A percentile compares a stretch with the other conserved stretches of the same genome.
phyloP scores from a whole-genome alignment of 345 rosid species.

The Gynandropsis gynandra region DNA sequence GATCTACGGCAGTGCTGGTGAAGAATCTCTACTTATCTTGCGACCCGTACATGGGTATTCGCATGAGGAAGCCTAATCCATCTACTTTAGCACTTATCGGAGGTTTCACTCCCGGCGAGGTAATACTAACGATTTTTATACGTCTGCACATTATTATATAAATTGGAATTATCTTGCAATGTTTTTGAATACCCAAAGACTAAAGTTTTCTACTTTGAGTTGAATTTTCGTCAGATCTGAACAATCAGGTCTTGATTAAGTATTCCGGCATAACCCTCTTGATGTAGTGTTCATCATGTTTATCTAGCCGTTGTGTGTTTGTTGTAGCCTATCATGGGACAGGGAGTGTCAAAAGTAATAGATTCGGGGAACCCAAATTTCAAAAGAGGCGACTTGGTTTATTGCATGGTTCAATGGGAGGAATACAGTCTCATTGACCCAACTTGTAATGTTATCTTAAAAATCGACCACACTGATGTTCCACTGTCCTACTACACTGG shows the following conservation, averaged over 20 bases:
- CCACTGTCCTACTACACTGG: slow-evolving; percentile 56
- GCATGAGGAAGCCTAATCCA: slow-evolving; percentile 25
- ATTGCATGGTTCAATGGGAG: slow-evolving; percentile 54
- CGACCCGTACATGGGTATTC: slow-evolving; percentile 41
- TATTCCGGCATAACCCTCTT: too few species aligned
- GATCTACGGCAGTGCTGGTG: slow-evolving; percentile 23
- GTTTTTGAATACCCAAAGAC: too few species aligned
- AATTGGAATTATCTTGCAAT: too few species aligned
- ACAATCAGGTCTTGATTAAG: too few species aligned
- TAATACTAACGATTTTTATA: slow-evolving; percentile 1
- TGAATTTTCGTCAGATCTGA: too few species aligned
- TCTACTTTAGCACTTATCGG: slow-evolving; percentile 10
- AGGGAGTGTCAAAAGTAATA: slow-evolving; percentile 48
- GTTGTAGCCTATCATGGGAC: slow-evolving; percentile 40
- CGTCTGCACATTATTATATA: background rate
- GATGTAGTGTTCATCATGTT: too few species aligned
- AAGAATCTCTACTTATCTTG: slow-evolving; percentile 43
- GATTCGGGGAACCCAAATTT: slow-evolving; percentile 38
- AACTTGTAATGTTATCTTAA: slow-evolving; percentile 14
- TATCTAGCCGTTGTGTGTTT: background rate
- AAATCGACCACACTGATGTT: slow-evolving; percentile 39
- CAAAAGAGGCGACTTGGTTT: slow-evolving; percentile 38
- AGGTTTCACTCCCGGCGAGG: slow-evolving; percentile 26
- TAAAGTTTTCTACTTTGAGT: too few species aligned
- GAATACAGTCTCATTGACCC: slow-evolving; percentile 37